Evolutionary conservation across 2,329 filamentous ascomycete genomes (phyloP), one percentile per base, ranked within the genome.

Genomic region (Botrytis cinerea): DNA sequence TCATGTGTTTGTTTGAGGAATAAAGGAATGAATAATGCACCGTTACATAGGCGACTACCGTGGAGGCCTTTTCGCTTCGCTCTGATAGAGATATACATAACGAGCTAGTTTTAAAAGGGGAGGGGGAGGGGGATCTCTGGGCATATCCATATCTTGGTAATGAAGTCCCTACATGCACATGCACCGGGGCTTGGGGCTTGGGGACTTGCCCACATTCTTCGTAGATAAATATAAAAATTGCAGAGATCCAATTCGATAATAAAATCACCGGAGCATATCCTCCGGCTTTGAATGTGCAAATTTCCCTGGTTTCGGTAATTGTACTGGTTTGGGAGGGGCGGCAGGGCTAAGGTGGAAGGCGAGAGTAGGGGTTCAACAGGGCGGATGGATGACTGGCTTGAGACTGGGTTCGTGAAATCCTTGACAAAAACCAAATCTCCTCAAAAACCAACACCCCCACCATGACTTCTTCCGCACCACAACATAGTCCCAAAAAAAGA

Each of bases 211-310:
- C 46, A 25, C 46, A n/a, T 51, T 25, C 46, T 6, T 1, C 2
- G 4, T 14, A 51, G 22, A 25, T 25, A 51, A 51, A 51, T 51
- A 14, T 22, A 18, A 54, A 54, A 54, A 54, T n/a, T 54, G 12
- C 25, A 57, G n/a, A 16, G 16, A 5, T 28, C 9, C 22, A 5
- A 62, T 63, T 63, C 35, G 38, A 28, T 45, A 32, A 45, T 28
- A 28, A 28, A 57, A n/a, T 63, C 0, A 18, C 35, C 70, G 70
- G 70, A 72, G 70, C 45, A 72, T 57, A 72, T 46, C 35, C 60
- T 72, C 60, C 70, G 61, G 35, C 16, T 14, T 40, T 9, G 22
- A 4, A 22, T 10, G 22, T 43, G 12, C 22, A 61, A 38, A 40
- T 38, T 38, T 38, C 59, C 59, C 22, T 61, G 25, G 22, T 62